Evolutionary conservation across 352 stramenopile genomes (phyloP).

Genomic region (Phytophthora hybrid): DNA sequence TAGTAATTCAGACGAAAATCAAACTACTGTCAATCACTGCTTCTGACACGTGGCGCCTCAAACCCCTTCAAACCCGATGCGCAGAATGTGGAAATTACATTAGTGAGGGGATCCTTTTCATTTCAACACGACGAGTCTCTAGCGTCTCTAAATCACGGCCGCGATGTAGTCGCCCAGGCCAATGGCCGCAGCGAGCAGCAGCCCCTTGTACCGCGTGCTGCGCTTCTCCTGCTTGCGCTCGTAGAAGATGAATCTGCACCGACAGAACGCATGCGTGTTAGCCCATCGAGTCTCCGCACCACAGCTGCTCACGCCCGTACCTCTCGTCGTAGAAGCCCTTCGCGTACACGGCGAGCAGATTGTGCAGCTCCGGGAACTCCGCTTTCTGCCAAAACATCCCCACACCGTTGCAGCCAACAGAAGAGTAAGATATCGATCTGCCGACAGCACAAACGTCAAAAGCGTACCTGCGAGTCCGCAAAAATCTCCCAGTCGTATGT

Average conservation of each 20-base stretch:
- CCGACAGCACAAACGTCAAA: background rate
- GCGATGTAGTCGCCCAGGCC: conserved; percentile 67
- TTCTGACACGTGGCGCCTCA: conserved; percentile 23
- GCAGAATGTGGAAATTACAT: too few relatives aligned
- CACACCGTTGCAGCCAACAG: background rate
- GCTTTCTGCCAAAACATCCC: conserved; percentile 41
- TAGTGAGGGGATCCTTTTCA: too few relatives aligned
- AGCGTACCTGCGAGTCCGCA: conserved; percentile 60
- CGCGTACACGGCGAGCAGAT: conserved; percentile 67
- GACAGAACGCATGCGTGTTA: background rate
- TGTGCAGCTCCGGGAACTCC: conserved; percentile 69
- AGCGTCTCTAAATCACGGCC: conserved; percentile 43
- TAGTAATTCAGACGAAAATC: too few relatives aligned
- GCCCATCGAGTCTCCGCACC: background rate
- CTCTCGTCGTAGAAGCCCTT: conserved; percentile 79
- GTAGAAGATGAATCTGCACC: conserved; percentile 59
- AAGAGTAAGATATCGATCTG: background rate
- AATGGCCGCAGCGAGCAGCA: conserved; percentile 57
- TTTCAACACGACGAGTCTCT: background rate
- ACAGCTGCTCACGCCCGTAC: conserved; percentile 26
- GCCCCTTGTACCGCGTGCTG: conserved; percentile 62
- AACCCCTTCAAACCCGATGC: background rate
- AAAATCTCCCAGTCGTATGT: conserved; percentile 69
- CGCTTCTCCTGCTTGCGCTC: conserved; percentile 66
- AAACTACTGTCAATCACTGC: too few relatives aligned